Evolutionary conservation across 2,329 filamentous ascomycete species (phyloP).

Genomic region (Pseudogymnoascus pannorum): DNA sequence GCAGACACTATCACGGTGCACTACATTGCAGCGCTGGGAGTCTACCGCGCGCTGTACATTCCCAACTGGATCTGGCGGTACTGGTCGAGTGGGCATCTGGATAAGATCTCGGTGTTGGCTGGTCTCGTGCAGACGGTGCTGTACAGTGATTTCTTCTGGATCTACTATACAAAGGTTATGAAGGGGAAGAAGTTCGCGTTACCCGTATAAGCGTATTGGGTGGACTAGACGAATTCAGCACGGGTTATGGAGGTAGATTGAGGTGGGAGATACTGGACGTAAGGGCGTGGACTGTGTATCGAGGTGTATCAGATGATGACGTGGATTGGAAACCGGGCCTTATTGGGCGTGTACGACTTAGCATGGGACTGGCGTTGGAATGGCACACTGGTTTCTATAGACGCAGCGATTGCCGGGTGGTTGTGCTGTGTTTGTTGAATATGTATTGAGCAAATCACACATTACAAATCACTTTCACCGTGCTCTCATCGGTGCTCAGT

Average conservation of each 20-base stretch:
- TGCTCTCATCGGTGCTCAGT: too few species aligned
- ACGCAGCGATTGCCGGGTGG: conserved; percentile 2
- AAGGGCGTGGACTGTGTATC: background rate
- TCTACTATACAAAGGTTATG: conserved; percentile 95
- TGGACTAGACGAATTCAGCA: background rate
- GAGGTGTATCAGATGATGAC: background rate
- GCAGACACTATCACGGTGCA: conserved; percentile 99
- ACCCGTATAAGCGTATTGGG: conserved; percentile 54
- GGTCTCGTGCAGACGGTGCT: conserved; percentile 89
- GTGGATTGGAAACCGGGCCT: background rate
- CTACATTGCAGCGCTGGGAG: conserved; percentile 88
- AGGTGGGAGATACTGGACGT: background rate
- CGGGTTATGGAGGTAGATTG: background rate
- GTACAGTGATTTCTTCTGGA: conserved; percentile 99
- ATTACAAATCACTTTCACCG: background rate
- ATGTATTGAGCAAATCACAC: background rate
- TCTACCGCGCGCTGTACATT: conserved; percentile 91
- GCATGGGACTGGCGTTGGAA: conserved; percentile 7
- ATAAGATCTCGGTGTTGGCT: conserved; percentile 81
- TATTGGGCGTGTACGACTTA: background rate
- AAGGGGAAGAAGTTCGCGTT: conserved; percentile 85
- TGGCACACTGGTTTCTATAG: conserved; percentile 3
- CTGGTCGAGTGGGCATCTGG: conserved; percentile 69
- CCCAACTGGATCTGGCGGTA: conserved; percentile 98
- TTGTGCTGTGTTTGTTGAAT: background rate